Percentiles rank a stretch among this genome's conserved stretches.
Evolutionary conservation across 106 monocot species (phyloP).

Genomic region (Dendrobium officinale): DNA sequence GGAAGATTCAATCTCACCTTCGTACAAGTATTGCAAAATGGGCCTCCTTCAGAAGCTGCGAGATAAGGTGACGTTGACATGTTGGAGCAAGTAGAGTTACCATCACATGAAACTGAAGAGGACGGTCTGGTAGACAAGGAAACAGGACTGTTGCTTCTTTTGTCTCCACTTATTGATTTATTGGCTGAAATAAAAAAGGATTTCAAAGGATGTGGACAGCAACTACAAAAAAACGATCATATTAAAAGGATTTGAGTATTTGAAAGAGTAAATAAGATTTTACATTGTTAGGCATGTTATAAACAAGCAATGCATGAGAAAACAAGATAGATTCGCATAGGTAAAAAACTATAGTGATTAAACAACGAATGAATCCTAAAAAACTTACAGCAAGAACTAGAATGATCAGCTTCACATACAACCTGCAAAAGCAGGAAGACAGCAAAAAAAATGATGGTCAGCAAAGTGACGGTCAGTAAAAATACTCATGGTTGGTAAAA

Average conservation of each 20-base stretch:
- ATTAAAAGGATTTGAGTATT: not conserved
- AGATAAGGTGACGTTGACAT: constrained; percentile 4
- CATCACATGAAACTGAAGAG: constrained; percentile 14
- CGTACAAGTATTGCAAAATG: constrained; percentile 8
- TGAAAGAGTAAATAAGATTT: not conserved
- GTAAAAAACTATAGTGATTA: not conserved
- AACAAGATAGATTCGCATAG: not conserved
- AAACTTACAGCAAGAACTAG: constrained; percentile 17
- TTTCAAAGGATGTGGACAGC: not conserved
- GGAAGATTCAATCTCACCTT: constrained; percentile 25
- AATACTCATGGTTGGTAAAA: not conserved
- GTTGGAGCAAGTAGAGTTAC: constrained; percentile 10
- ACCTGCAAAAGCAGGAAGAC: constrained; percentile 14
- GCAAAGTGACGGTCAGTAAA: not conserved
- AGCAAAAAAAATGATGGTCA: not conserved
- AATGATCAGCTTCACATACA: constrained; percentile 6
- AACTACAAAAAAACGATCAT: not conserved
- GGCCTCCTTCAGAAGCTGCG: constrained; percentile 6
- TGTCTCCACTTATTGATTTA: not conserved
- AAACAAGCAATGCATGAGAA: not conserved
- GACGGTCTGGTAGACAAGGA: not conserved
- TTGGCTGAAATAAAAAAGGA: not conserved
- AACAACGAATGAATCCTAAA: not conserved
- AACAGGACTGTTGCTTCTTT: constrained; percentile 2
- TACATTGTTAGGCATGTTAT: not conserved